phyloP scores from a whole-genome alignment of 768 basidiomycete species.

The Leccinum longicurvipes region DNA sequence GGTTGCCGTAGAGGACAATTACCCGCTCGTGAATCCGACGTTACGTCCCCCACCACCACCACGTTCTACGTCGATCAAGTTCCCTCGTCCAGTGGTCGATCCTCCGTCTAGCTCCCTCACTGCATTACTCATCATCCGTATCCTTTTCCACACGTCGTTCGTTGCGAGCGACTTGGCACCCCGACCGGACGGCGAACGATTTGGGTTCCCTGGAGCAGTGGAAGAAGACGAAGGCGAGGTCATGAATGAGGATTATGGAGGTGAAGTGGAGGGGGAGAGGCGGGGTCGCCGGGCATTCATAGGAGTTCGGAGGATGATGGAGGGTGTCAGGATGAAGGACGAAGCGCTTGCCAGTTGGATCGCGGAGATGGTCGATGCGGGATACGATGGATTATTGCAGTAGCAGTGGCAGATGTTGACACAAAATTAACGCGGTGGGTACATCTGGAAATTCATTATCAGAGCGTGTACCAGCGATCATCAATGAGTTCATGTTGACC shows the following conservation, averaged over 20 bases:
- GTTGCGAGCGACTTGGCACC: slow-evolving; percentile 62
- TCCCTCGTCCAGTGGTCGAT: slow-evolving; percentile 55
- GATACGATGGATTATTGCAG: slow-evolving; percentile 32
- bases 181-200: slow-evolving; percentile 77
- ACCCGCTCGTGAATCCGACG: slow-evolving; percentile 63
- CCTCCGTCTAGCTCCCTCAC: slow-evolving; percentile 75
- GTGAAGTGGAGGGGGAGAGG: slow-evolving; percentile 65
- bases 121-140: slow-evolving; percentile 77
- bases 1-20: slow-evolving; percentile 53
- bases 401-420: slow-evolving; percentile 1
- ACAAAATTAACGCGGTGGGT: too few species aligned
- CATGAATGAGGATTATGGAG: slow-evolving; percentile 28
- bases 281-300: slow-evolving; percentile 72
- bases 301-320: slow-evolving; percentile 54
- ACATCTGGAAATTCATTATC: not conserved
- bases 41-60: slow-evolving; percentile 67
- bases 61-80: slow-evolving; percentile 58
- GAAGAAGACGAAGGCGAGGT: slow-evolving; percentile 76
- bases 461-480: not conserved
- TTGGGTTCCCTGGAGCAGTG: slow-evolving; percentile 83
- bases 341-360: slow-evolving; percentile 59
- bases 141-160: slow-evolving; percentile 79
- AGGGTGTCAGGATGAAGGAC: slow-evolving; percentile 63
- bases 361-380: slow-evolving; percentile 57
- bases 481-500: too few species aligned